Evolutionary conservation across 2,329 filamentous ascomycete species (phyloP).

Genomic region (Diaporthe longicolla): DNA sequence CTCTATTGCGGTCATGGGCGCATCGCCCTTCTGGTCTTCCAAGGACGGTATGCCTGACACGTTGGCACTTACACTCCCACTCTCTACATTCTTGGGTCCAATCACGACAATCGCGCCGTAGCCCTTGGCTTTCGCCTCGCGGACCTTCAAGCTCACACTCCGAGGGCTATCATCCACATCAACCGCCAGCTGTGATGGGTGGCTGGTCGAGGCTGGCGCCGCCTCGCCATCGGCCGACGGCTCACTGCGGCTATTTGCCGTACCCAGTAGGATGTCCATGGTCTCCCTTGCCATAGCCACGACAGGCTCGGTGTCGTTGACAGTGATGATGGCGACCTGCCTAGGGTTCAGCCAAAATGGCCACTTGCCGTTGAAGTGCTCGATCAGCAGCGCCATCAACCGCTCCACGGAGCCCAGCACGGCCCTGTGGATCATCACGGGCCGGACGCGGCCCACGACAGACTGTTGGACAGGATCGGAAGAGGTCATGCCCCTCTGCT

Average conservation of each 20-base stretch:
- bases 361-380: conserved; percentile 84
- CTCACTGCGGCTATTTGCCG: conserved; percentile 48
- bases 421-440: conserved; percentile 88
- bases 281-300: conserved; percentile 63
- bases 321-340: conserved; percentile 80
- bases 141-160: conserved; percentile 77
- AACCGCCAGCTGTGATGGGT: conserved; percentile 74
- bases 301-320: conserved; percentile 73
- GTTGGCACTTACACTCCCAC: conserved; percentile 68
- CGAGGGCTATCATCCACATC: conserved; percentile 78
- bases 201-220: conserved; percentile 56
- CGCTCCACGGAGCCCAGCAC: conserved; percentile 88
- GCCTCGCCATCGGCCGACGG: conserved; percentile 52
- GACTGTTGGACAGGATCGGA: conserved; percentile 62
- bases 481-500: conserved; percentile 66
- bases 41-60: conserved; percentile 51
- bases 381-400: conserved; percentile 87
- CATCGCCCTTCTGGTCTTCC: conserved; percentile 52
- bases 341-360: conserved; percentile 91
- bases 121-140: conserved; percentile 78
- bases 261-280: conserved; percentile 66
- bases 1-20: conserved; percentile 59
- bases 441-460: conserved; percentile 72
- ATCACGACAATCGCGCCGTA: conserved; percentile 83
- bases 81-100: conserved; percentile 75